Percentiles rank a stretch among this genome's conserved stretches.
Conservation (phyloP, 2,329 filamentous ascomycete species). For the Fusarium domesticum region DNA sequence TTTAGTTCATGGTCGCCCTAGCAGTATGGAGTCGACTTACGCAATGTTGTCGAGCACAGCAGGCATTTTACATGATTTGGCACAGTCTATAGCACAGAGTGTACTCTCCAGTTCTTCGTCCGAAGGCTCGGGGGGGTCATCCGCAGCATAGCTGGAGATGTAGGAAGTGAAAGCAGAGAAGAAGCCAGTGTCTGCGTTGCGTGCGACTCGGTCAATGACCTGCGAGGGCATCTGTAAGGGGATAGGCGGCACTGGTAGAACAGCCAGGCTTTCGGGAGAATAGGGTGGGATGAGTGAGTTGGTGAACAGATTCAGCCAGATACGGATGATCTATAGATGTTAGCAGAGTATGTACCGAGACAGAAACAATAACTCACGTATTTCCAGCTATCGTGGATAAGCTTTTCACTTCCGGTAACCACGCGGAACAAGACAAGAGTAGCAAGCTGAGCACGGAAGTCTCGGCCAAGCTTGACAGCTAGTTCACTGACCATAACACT, state of each 20-base stretch:
- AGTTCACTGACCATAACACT: constrained; percentile 98
- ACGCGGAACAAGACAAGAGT: constrained; percentile 95
- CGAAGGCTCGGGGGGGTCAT: constrained; percentile 95
- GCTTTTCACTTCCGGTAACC: constrained; percentile 76
- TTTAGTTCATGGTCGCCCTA: background rate
- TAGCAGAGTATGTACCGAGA: constrained; percentile 4
- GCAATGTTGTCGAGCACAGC: constrained; percentile 79
- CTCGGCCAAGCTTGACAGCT: constrained; percentile 89
- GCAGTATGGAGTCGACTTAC: constrained; percentile 45
- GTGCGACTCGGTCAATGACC: constrained; percentile 82
- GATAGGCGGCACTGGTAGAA: constrained; percentile 73
- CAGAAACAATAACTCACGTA: constrained; percentile 53
- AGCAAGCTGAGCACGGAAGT: constrained; percentile 90
- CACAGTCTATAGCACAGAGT: constrained; percentile 87
- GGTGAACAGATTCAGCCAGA: constrained; percentile 92
- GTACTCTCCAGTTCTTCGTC: constrained; percentile 97
- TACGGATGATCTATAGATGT: constrained; percentile 69
- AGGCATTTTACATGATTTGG: constrained; percentile 83
- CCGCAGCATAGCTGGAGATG: constrained; percentile 96
- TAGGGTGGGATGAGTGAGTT: constrained; percentile 89
- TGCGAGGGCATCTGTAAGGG: constrained; percentile 89
- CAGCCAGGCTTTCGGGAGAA: constrained; percentile 60
- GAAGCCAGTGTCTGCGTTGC: constrained; percentile 75
- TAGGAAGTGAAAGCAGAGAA: constrained; percentile 95
- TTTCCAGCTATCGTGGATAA: constrained; percentile 75